phyloP scores from a whole-genome alignment of 257 asterid species.

The Apocynum venetum region DNA sequence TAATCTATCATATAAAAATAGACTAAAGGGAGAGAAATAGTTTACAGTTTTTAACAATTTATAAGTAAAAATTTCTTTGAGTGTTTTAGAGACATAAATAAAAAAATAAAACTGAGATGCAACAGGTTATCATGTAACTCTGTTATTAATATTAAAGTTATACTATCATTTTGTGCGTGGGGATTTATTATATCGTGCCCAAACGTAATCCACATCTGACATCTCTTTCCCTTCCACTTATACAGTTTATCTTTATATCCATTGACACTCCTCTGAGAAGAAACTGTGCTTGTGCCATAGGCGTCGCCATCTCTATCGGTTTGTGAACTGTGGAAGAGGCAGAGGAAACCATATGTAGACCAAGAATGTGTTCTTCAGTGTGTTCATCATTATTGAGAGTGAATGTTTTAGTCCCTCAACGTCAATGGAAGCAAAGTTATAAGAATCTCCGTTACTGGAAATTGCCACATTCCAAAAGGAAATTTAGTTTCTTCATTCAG shows the following conservation, averaged over 20 bases:
- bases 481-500: constrained; percentile 28
- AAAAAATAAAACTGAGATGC: too few relatives aligned
- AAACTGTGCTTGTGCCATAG: background rate
- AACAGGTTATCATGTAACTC: too few relatives aligned
- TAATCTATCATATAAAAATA: too few relatives aligned
- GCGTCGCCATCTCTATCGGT: background rate
- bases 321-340: background rate
- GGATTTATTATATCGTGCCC: background rate
- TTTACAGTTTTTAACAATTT: too few relatives aligned
- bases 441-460: constrained; percentile 39
- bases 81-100: too few relatives aligned
- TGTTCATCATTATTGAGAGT: constrained; percentile 46
- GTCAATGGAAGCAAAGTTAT: constrained; percentile 42
- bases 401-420: constrained; percentile 31
- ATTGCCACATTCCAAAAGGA: constrained; percentile 39
- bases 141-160: too few relatives aligned
- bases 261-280: background rate
- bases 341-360: background rate
- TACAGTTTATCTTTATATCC: background rate
- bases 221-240: background rate
- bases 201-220: background rate
- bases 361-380: constrained; percentile 39
- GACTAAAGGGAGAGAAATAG: too few relatives aligned
- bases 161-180: too few relatives aligned
- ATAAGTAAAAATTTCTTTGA: too few relatives aligned